Evolutionary conservation across 2,329 filamentous ascomycete species (phyloP).

Genomic region (Xylariaceae sp.): DNA sequence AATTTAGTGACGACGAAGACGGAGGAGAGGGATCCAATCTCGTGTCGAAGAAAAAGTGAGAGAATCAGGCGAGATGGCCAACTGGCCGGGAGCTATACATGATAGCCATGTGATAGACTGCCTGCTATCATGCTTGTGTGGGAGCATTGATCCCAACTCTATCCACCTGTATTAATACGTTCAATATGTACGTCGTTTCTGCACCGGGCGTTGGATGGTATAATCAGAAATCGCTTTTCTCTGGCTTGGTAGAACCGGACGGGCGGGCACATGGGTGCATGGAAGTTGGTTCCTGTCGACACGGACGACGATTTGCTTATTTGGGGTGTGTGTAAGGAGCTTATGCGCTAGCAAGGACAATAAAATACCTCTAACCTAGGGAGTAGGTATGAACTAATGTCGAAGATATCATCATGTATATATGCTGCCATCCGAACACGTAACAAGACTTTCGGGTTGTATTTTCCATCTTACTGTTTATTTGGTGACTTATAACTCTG

Average conservation of each 20-base stretch:
- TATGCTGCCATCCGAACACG: no score
- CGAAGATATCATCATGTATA: no score
- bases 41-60: slow-evolving; percentile 41
- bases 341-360: no score
- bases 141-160: slow-evolving; percentile 11
- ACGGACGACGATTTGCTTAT: no score
- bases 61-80: neutral
- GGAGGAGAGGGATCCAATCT: slow-evolving; percentile 53
- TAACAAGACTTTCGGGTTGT: no score
- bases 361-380: no score
- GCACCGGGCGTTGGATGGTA: slow-evolving; percentile 22
- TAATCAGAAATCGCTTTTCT: slow-evolving; percentile 10
- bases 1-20: slow-evolving; percentile 69
- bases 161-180: slow-evolving; percentile 22
- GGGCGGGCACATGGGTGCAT: neutral
- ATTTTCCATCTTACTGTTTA: no score
- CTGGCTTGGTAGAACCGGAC: slow-evolving; percentile 1
- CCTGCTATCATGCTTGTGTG: neutral
- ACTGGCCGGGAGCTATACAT: neutral
- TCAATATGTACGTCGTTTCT: slow-evolving; percentile 12
- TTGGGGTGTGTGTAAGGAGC: no score
- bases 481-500: no score
- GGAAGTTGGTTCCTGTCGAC: no score
- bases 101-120: neutral
- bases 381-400: no score